phyloP scores from a whole-genome alignment of 2,329 filamentous ascomycete genomes.

The Fusarium sp. region DNA sequence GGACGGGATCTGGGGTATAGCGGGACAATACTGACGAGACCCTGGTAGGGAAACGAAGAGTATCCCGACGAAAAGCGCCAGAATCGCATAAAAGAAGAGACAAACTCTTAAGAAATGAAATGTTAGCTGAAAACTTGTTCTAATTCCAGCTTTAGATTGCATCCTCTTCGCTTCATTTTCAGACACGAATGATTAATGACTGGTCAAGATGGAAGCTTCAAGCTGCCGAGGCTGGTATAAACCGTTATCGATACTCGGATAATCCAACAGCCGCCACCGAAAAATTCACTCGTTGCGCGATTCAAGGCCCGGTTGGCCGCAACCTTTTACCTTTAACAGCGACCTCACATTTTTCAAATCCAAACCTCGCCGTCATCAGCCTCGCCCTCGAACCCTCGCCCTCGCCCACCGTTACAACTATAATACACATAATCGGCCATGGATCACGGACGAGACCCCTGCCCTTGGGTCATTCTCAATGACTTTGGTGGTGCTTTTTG shows the following conservation, averaged over 20 bases:
- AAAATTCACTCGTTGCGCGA: slow-evolving; percentile 25
- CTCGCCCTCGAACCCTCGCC: slow-evolving; percentile 13
- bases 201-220: slow-evolving; percentile 14
- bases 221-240: slow-evolving; percentile 19
- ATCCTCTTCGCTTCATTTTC: not conserved
- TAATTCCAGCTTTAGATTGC: not conserved
- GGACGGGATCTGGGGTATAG: slow-evolving; percentile 15
- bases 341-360: slow-evolving; percentile 35
- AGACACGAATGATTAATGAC: not conserved
- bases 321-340: slow-evolving; percentile 33
- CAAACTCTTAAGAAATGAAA: not conserved
- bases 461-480: slow-evolving; percentile 94
- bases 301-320: slow-evolving; percentile 20
- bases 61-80: not conserved
- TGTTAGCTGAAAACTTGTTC: not conserved
- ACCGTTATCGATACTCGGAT: slow-evolving; percentile 9
- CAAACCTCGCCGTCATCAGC: slow-evolving; percentile 14
- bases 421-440: slow-evolving; percentile 55
- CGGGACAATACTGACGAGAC: not conserved
- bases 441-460: slow-evolving; percentile 97
- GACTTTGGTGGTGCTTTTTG: slow-evolving; percentile 97
- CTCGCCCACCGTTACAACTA: not conserved
- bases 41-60: not conserved
- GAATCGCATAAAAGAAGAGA: not conserved
- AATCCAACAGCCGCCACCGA: slow-evolving; percentile 18